A percentile compares a stretch with the other conserved stretches of the same genome.
phyloP scores from a whole-genome alignment of 768 basidiomycete species.

The Paxillus ammoniavirescens region DNA sequence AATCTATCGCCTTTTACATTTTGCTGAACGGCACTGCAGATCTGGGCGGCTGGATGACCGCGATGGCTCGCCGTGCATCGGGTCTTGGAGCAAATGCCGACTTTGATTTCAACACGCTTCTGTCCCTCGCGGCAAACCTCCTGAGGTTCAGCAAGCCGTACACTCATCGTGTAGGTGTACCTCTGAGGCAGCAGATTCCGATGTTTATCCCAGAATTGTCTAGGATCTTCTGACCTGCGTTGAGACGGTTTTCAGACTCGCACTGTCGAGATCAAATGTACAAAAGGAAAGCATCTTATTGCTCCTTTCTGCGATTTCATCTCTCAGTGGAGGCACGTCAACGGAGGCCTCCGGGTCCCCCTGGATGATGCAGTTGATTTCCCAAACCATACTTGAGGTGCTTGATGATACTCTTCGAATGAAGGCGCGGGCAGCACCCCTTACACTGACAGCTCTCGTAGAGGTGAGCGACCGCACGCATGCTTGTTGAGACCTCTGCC shows the following conservation, averaged over 20 bases:
- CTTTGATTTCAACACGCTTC: slow-evolving; percentile 55
- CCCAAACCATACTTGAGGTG: slow-evolving; percentile 48
- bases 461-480: slow-evolving; percentile 44
- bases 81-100: background rate
- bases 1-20: slow-evolving; percentile 17
- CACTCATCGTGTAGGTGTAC: background rate
- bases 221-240: slow-evolving; percentile 57
- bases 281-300: slow-evolving; percentile 10
- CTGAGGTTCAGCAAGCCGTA: slow-evolving; percentile 58
- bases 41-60: slow-evolving; percentile 51
- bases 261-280: slow-evolving; percentile 45
- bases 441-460: slow-evolving; percentile 48
- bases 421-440: slow-evolving; percentile 48
- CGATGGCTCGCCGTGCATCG: slow-evolving; percentile 47
- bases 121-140: slow-evolving; percentile 50
- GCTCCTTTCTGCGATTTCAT: slow-evolving; percentile 38
- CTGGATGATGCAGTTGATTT: slow-evolving; percentile 30
- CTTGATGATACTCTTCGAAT: slow-evolving; percentile 51
- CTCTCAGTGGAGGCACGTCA: slow-evolving; percentile 28
- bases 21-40: slow-evolving; percentile 37
- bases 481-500: background rate
- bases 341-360: slow-evolving; percentile 11
- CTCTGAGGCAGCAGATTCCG: background rate
- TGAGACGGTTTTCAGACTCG: slow-evolving; percentile 60
- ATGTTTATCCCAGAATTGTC: slow-evolving; percentile 20